Conservation (phyloP, 768 basidiomycete species). For the Lentinula sp. region DNA sequence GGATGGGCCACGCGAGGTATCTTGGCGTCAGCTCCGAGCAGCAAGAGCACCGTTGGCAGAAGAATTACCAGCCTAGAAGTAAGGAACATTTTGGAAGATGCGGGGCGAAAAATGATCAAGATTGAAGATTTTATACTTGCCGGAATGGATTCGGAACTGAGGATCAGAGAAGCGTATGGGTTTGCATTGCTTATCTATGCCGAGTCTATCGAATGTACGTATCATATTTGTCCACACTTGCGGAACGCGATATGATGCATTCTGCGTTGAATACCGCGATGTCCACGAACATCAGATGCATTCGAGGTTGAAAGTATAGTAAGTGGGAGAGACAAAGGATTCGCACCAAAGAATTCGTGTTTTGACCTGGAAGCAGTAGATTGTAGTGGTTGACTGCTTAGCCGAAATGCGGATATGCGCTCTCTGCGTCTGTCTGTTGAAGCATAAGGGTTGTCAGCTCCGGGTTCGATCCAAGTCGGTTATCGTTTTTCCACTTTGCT, state of each 20-base stretch:
- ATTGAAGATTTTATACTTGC: background rate
- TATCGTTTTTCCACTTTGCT: too few relatives aligned
- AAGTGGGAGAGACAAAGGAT: too few relatives aligned
- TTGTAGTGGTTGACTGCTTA: too few relatives aligned
- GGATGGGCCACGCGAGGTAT: conserved; percentile 4
- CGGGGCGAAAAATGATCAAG: background rate
- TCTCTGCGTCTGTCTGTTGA: too few relatives aligned
- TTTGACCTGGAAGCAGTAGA: too few relatives aligned
- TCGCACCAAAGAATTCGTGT: too few relatives aligned
- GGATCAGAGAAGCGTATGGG: background rate
- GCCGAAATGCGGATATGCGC: too few relatives aligned
- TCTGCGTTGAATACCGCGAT: too few relatives aligned
- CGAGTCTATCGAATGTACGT: background rate
- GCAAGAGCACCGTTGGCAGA: background rate
- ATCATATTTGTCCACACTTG: background rate
- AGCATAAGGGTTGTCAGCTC: too few relatives aligned
- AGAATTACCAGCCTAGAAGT: background rate
- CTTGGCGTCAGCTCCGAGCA: background rate
- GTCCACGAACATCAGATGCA: too few relatives aligned
- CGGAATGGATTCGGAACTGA: background rate
- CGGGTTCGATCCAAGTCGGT: too few relatives aligned
- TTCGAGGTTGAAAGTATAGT: too few relatives aligned
- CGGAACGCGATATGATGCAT: background rate
- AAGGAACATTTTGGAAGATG: background rate
- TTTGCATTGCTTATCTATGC: background rate